phyloP scores from a whole-genome alignment of 2,329 filamentous ascomycete species.

The Spiromastix sp. region DNA sequence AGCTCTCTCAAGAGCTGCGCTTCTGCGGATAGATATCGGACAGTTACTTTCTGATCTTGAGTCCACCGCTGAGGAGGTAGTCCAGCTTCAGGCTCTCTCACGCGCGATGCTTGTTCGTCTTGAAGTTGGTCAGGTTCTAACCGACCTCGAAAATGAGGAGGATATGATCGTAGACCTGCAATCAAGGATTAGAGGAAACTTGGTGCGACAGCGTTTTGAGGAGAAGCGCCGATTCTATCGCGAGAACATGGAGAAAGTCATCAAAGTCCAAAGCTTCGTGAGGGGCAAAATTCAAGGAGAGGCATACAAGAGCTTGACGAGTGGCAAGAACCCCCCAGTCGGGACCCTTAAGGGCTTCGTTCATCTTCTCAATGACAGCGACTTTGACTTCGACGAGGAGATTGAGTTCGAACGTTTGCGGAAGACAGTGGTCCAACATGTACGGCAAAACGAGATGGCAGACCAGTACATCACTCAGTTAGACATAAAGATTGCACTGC shows the following conservation, averaged over 20 bases:
- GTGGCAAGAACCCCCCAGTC: conserved; percentile 91
- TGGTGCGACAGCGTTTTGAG: conserved; percentile 64
- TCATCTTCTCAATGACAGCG: conserved; percentile 92
- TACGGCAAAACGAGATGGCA: conserved; percentile 90
- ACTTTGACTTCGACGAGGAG: conserved; percentile 98
- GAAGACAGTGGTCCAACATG: conserved; percentile 94
- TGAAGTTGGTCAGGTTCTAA: conserved; percentile 62
- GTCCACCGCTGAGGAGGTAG: conserved; percentile 55
- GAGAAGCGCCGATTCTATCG: conserved; percentile 84
- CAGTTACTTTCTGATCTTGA: conserved; percentile 58
- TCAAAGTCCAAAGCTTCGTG: conserved; percentile 97
- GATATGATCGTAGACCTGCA: conserved; percentile 67
- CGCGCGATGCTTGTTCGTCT: conserved; percentile 71
- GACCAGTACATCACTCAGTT: conserved; percentile 98
- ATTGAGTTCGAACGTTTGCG: conserved; percentile 91
- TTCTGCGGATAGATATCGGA: conserved; percentile 30
- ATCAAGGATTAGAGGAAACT: conserved; percentile 58
- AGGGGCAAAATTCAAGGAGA: conserved; percentile 92
- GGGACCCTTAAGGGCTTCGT: conserved; percentile 97
- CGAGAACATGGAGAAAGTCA: conserved; percentile 96
- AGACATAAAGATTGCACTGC: conserved; percentile 94
- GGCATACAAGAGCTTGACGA: conserved; percentile 94
- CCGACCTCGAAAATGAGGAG: conserved; percentile 73
- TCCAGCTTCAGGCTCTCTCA: conserved; percentile 62
- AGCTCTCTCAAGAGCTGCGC: conserved; percentile 29